A percentile compares a stretch with the other conserved stretches of the same genome.
Conservation (phyloP, 768 basidiomycete genomes). For the Russula compacta region DNA sequence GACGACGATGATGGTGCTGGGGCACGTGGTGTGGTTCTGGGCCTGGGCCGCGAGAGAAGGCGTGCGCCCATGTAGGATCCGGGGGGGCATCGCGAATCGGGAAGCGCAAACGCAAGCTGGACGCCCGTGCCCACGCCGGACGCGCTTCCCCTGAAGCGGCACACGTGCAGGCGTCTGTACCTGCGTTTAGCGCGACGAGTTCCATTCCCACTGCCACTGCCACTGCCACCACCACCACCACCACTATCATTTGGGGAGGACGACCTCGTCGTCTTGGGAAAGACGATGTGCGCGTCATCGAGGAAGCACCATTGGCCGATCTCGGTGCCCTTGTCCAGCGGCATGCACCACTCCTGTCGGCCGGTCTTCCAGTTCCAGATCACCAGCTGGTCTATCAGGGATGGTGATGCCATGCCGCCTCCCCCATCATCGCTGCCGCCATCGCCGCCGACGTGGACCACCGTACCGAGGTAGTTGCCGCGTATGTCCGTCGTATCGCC, state of each 20-base stretch:
- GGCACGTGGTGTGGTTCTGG: neutral
- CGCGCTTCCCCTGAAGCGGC: neutral
- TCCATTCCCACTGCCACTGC: no score
- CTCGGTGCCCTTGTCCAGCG: neutral
- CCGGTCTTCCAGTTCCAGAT: conserved; percentile 9
- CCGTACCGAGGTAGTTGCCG: neutral
- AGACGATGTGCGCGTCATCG: conserved; percentile 1
- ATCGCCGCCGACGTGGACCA: neutral
- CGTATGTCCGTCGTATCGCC: neutral
- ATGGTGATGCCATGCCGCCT: no score
- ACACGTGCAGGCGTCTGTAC: neutral
- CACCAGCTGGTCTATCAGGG: neutral
- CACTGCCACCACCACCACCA: no score
- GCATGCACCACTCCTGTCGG: neutral
- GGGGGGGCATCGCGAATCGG: neutral
- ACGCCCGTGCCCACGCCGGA: neutral
- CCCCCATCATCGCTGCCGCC: no score
- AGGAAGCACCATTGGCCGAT: conserved; percentile 4
- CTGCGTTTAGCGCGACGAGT: neutral
- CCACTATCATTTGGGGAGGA: no score
- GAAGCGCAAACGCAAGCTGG: neutral
- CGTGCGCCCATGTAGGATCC: neutral
- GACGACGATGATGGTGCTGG: neutral
- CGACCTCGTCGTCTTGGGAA: neutral
- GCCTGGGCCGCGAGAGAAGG: neutral